Base-by-base conservation (phyloP, 495 filamentous ascomycete species). In the Penicillium nucicola region DNA sequence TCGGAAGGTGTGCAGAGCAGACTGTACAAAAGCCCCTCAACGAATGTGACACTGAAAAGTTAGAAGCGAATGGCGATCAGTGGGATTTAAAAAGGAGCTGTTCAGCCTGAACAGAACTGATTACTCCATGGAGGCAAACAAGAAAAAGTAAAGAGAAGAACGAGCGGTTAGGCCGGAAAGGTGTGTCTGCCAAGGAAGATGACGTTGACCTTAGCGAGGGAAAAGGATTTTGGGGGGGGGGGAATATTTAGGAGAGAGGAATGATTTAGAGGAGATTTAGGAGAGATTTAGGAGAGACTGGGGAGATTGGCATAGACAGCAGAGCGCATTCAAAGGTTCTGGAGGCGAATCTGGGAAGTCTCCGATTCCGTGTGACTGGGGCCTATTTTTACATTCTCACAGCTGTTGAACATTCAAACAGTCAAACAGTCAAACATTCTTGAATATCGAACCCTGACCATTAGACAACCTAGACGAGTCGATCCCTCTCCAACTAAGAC, bases 171-270 rank as follows among this genome's bases (percentile, higher is more conserved):
- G 44, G 33, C 14, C 36, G 46, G 36, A 33, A 48, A 48, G 18
- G 15, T 19, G 25, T 40, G 46, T 40, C 28, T 25, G 46, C 46
- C 46, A 48, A 40, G 34, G 45, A 39, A 35, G 43, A 45, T 48
- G 46, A 48, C 46, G 46, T 48, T 48, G 8, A 41, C 36, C 25
- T 28, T 0, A 28, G 25, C 4, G 25, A 28, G 2, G 7, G 22
- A 28, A 28, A 9, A 28, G 25, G 7, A 28, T 6, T 28, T 15
- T 28, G 15, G 18, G 12, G 13, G 14, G 20, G 22, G 22, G n/a
- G 37, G 37, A 11, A 40, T 8, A 40, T 28, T 28, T 28, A 8
- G 25, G 17, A 12, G 46, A 57, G 19, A 30, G 17, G 42, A 37
- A 31, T 18, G 25, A 32, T 40, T 22, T 28, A 46, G n/a, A n/a